A percentile compares a stretch with the other conserved stretches of the same genome.
phyloP scores from a whole-genome alignment of 306 rosid species.

The Quercus rubra region DNA sequence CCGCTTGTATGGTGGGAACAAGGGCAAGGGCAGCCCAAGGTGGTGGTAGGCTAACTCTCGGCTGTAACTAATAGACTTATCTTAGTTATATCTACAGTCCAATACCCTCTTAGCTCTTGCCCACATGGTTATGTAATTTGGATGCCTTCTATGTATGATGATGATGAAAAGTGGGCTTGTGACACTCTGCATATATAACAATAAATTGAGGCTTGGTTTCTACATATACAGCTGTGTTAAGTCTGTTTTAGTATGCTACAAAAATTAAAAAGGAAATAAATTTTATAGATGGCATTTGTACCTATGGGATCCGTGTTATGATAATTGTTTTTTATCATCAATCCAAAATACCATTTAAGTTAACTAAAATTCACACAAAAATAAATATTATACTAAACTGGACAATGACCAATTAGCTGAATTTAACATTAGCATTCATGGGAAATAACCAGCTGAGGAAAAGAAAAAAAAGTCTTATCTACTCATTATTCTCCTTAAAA shows the following conservation, averaged over 20 bases:
- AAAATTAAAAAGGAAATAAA: no score
- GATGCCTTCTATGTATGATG: conserved; percentile 14
- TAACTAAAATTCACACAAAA: no score
- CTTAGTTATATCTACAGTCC: no score
- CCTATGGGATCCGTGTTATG: fast-evolving
- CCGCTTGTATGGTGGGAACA: conserved; percentile 68
- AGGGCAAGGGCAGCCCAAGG: conserved; percentile 28
- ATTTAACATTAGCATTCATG: no score
- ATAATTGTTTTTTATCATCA: no score
- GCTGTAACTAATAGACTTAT: background rate
- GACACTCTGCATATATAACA: background rate
- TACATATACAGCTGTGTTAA: background rate
- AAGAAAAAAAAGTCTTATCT: no score
- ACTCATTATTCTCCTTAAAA: no score
- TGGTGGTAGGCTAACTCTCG: conserved; percentile 31
- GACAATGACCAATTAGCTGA: no score
- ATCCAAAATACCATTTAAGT: fast-evolving
- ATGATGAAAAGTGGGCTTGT: background rate
- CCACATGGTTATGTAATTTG: conserved; percentile 14
- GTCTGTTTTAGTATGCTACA: no score
- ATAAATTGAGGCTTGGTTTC: background rate
- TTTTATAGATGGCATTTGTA: no score
- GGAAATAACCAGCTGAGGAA: no score
- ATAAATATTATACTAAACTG: no score
- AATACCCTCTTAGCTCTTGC: background rate